These are phyloP conservation scores for Colletotrichum simmondsii DNA, from an alignment of 2,329 filamentous ascomycete species.

Conservation along the genomic window DNA sequence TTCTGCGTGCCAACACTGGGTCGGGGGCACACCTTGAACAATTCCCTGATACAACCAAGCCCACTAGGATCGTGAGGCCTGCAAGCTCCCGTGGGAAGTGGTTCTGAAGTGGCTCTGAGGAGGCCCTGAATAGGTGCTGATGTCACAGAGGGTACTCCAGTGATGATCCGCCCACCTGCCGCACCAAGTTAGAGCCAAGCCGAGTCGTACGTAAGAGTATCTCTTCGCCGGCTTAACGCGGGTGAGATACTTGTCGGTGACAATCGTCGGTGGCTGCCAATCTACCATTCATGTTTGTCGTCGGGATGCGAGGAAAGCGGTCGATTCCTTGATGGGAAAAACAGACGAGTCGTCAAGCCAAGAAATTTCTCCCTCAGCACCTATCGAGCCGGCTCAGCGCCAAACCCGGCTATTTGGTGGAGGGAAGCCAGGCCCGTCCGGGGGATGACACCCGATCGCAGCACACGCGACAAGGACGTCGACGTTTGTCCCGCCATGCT, in stretches of 20 bases:
- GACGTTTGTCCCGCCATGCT: constrained; percentile 19
- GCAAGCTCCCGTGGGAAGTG: constrained; percentile 26
- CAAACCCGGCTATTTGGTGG: constrained; percentile 21
- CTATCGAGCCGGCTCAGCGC: neutral
- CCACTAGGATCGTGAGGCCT: constrained; percentile 30
- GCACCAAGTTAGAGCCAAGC: constrained; percentile 4
- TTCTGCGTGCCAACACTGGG: constrained; percentile 3
- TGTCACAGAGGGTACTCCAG: constrained; percentile 26
- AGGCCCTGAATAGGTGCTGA: constrained; percentile 24
- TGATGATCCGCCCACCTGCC: constrained; percentile 28
- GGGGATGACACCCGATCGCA: constrained; percentile 15
- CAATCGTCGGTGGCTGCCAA: neutral
- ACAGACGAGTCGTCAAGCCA: constrained; percentile 12
- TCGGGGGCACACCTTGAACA: neutral
- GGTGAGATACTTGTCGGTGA: constrained; percentile 13
- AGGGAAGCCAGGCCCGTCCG: constrained; percentile 5
- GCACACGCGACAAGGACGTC: constrained; percentile 27
- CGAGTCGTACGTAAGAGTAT: constrained; percentile 33
- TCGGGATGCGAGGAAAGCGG: neutral
- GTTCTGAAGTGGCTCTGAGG: constrained; percentile 16
- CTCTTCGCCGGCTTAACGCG: constrained; percentile 10
- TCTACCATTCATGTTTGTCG: constrained; percentile 7
- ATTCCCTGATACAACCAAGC: constrained; percentile 30
- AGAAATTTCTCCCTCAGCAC: neutral
- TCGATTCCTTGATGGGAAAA: constrained; percentile 17